phyloP scores from a whole-genome alignment of 2,329 filamentous ascomycete species.

The Fusarium sp. region DNA sequence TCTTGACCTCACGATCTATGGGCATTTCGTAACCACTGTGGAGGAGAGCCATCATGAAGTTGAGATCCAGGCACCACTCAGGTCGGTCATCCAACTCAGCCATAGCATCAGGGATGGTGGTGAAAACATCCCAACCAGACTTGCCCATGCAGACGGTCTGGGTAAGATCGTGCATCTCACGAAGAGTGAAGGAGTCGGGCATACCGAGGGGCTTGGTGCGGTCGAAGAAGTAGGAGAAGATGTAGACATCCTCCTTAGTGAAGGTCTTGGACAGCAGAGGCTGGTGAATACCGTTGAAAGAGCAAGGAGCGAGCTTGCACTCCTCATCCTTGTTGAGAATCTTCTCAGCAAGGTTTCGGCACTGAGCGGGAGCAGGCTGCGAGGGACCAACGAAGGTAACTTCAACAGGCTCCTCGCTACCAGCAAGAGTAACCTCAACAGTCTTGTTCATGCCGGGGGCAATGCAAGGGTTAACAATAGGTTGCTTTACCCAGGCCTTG shows the following conservation, averaged over 20 bases:
- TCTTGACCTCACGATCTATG: constrained; percentile 93
- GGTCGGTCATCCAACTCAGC: constrained; percentile 84
- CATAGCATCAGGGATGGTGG: constrained; percentile 79
- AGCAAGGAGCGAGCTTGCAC: constrained; percentile 90
- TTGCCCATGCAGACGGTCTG: constrained; percentile 86
- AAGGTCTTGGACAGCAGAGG: constrained; percentile 94
- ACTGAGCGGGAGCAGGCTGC: constrained; percentile 82
- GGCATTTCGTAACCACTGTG: constrained; percentile 99
- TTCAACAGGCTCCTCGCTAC: constrained; percentile 66
- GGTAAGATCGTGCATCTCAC: constrained; percentile 88
- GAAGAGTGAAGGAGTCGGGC: constrained; percentile 96
- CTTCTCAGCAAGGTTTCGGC: constrained; percentile 89
- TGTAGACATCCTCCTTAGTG: constrained; percentile 88
- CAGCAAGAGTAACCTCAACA: constrained; percentile 77
- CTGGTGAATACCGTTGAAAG: constrained; percentile 97
- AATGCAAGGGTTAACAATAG: constrained; percentile 88
- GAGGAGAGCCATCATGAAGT: constrained; percentile 92
- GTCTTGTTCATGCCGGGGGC: constrained; percentile 80
- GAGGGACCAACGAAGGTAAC: constrained; percentile 91
- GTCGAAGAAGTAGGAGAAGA: constrained; percentile 98
- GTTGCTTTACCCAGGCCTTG: constrained; percentile 74
- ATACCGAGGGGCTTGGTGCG: constrained; percentile 93
- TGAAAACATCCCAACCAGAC: constrained; percentile 82
- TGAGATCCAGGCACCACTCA: constrained; percentile 94
- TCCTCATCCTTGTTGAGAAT: constrained; percentile 87